Evolutionary conservation across 805 yeast species (phyloP), one percentile per base, ranked within the genome.

Genomic region (Wickerhamiella galacta): DNA sequence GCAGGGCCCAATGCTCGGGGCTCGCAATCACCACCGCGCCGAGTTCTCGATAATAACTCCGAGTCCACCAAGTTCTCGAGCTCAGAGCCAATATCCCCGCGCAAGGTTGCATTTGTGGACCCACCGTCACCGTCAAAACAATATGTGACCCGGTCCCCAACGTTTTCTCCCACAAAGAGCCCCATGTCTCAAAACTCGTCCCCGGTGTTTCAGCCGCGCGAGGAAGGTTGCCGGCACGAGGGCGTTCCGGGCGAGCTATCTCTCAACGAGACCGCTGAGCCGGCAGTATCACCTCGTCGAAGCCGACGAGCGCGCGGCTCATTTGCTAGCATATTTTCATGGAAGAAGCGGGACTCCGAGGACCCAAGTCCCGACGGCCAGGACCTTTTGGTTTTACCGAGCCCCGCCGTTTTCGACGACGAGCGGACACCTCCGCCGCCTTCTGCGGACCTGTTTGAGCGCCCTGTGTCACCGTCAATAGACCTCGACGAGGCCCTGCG

Each of bases 401-500:
- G n/a, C n/a, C n/a, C n/a, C n/a, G n/a, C n/a, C n/a, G n/a, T n/a
- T n/a, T n/a, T n/a, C n/a, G n/a, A n/a, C n/a, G n/a, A n/a, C n/a
- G n/a, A n/a, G n/a, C n/a, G n/a, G n/a, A n/a, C n/a, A n/a, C n/a
- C n/a, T n/a, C n/a, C n/a, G n/a, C n/a, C n/a, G n/a, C n/a, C n/a
- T n/a, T n/a, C n/a, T n/a, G n/a, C n/a, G n/a, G n/a, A n/a, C n/a
- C n/a, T n/a, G n/a, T 15, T 18, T 12, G 25, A 6, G 25, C 25
- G 7, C 6, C 25, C 25, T 3, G 34, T 30, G 39, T 43, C 34
- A 26, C 44, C 35, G n/a, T 23, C 31, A 6, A 46, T 46, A 24
- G 48, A 45, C 22, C 37, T 46, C 2, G 42, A 46, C 30, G 51
- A 42, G 30, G 51, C 49, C 7, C 32, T 31, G 16, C 22, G 22